phyloP scores from a whole-genome alignment of 192 early-diverging fungal species.

The Umbelopsis vinacea region DNA sequence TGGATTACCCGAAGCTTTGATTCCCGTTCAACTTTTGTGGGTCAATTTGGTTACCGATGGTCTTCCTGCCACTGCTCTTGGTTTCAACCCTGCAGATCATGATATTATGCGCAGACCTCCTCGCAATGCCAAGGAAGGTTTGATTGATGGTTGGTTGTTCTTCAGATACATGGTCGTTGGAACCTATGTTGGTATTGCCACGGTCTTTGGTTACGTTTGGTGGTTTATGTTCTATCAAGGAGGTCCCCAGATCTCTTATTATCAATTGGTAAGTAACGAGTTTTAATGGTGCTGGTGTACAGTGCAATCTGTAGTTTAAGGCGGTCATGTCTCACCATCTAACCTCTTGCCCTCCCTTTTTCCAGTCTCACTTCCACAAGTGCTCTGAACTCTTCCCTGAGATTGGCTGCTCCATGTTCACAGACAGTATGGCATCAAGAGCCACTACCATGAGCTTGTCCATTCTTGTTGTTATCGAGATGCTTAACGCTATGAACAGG shows the following conservation, averaged over 20 bases:
- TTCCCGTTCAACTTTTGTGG: conserved; percentile 98
- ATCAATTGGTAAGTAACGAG: conserved; percentile 72
- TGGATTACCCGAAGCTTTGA: conserved; percentile 96
- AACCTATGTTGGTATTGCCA: conserved; percentile 89
- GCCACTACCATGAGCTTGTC: conserved; percentile 97
- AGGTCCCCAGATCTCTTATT: conserved; percentile 89
- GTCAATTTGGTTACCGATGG: conserved; percentile 99
- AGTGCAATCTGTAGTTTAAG: too few species aligned
- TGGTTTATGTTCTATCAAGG: conserved; percentile 93
- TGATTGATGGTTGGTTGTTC: conserved; percentile 95
- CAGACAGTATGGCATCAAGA: conserved; percentile 72
- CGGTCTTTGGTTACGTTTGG: conserved; percentile 97
- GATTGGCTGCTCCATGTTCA: conserved; percentile 93
- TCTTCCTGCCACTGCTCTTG: conserved; percentile 95
- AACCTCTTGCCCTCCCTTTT: conserved; percentile 23
- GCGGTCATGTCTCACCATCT: conserved; percentile 9
- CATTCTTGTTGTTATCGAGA: conserved; percentile 95
- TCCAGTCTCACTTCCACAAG: conserved; percentile 89
- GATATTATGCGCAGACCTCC: conserved; percentile 95
- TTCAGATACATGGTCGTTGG: conserved; percentile 94
- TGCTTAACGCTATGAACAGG: conserved; percentile 99
- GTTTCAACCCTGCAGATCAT: conserved; percentile 96
- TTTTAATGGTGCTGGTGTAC: background rate
- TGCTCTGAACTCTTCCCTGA: conserved; percentile 87
- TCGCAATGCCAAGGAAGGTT: conserved; percentile 81